phyloP scores from a whole-genome alignment of 306 rosid genomes.

The Cajanus cajan region DNA sequence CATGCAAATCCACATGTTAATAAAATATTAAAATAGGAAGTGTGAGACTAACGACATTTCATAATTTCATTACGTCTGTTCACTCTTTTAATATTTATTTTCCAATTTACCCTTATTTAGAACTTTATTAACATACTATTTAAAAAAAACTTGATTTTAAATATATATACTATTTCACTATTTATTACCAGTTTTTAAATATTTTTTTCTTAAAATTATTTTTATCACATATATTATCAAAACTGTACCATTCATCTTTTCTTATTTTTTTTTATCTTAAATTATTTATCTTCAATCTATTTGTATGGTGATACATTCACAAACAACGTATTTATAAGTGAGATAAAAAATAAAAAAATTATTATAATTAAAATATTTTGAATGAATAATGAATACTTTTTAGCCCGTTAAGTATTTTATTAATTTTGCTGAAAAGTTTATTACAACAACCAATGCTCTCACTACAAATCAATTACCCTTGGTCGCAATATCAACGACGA shows the following conservation, averaged over 20 bases:
- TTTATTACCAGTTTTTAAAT: background rate
- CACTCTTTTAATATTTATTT: background rate
- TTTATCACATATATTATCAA: background rate
- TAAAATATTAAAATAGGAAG: constrained; percentile 6
- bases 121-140: no score
- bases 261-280: background rate
- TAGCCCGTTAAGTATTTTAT: no score
- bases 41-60: background rate
- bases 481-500: no score
- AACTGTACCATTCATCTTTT: background rate
- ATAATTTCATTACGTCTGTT: no score
- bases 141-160: background rate
- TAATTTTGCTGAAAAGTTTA: no score
- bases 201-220: background rate
- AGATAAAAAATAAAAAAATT: no score
- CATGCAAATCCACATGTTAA: background rate
- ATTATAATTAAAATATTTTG: no score
- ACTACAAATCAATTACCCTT: no score
- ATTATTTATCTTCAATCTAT: background rate
- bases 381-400: no score
- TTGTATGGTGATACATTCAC: no score
- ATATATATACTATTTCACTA: background rate
- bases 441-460: no score
- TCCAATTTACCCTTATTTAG: background rate
- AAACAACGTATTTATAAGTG: no score